Percentiles rank a stretch among this genome's conserved stretches.
Evolutionary conservation across 768 basidiomycete species (phyloP).

Genomic region (Auriscalpium vulgare): DNA sequence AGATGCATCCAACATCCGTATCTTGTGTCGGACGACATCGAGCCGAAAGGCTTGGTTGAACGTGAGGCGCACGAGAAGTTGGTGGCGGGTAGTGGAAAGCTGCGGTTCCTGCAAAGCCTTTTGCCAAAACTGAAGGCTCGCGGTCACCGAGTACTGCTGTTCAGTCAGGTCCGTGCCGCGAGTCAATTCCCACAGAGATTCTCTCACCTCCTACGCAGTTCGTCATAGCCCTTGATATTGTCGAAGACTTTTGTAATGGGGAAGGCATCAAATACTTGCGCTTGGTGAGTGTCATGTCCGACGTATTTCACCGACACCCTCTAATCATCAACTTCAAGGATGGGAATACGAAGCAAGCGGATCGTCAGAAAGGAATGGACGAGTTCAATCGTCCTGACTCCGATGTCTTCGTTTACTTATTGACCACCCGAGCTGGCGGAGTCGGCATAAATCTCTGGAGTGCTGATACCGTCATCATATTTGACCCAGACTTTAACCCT

Average conservation of each 20-base stretch:
- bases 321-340: constrained; percentile 44
- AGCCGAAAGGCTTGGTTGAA: constrained; percentile 51
- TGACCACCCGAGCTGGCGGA: constrained; percentile 71
- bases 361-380: constrained; percentile 94
- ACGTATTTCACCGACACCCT: constrained; percentile 1
- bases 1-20: constrained; percentile 93
- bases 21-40: constrained; percentile 71
- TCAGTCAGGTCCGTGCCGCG: constrained; percentile 65
- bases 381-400: constrained; percentile 85
- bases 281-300: constrained; percentile 39
- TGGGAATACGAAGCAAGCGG: constrained; percentile 75
- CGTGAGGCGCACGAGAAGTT: constrained; percentile 69
- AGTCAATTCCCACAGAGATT: background rate
- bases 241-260: constrained; percentile 83
- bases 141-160: constrained; percentile 84
- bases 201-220: constrained; percentile 44
- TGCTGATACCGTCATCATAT: constrained; percentile 85
- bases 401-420: constrained; percentile 83
- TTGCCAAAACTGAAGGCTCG: constrained; percentile 78
- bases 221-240: constrained; percentile 74
- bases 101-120: constrained; percentile 66
- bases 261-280: constrained; percentile 77
- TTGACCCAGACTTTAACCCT: constrained; percentile 98
- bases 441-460: constrained; percentile 49
- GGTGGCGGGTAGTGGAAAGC: constrained; percentile 79